Percentiles rank a stretch among this genome's conserved stretches.
Conservation (phyloP, 2,329 filamentous ascomycete genomes). For the Apiospora marii region DNA sequence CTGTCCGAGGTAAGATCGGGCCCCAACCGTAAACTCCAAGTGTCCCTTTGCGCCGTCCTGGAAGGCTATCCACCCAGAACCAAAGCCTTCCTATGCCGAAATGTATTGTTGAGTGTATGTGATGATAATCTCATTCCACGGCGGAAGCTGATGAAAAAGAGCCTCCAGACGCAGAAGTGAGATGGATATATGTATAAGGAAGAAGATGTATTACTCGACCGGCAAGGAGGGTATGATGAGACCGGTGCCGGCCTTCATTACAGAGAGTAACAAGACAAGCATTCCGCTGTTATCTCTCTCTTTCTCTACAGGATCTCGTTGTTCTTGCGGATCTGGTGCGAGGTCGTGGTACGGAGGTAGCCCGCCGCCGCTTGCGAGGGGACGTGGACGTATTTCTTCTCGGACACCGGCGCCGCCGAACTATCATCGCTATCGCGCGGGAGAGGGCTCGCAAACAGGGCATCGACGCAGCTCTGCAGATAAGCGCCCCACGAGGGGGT, state of each 20-base stretch:
- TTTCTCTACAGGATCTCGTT: slow-evolving; percentile 40
- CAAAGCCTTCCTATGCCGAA: background rate
- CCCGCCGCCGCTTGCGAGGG: slow-evolving; percentile 52
- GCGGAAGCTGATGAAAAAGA: background rate
- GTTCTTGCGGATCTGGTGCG: slow-evolving; percentile 47
- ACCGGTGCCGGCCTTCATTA: background rate
- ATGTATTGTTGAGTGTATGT: slow-evolving; percentile 34
- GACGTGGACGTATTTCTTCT: slow-evolving; percentile 34
- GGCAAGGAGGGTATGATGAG: background rate
- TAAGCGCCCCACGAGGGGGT: background rate
- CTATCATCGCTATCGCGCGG: background rate
- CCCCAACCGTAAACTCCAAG: background rate
- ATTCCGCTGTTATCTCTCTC: background rate
- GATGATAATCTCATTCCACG: background rate
- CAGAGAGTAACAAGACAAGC: background rate
- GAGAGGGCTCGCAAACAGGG: slow-evolving; percentile 2
- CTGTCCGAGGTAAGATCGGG: background rate
- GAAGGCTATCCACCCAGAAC: background rate
- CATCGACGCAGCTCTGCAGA: background rate
- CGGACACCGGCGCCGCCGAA: background rate
- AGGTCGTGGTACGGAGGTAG: slow-evolving; percentile 52
- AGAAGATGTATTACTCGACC: background rate
- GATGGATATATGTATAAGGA: background rate
- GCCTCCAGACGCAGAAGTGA: background rate
- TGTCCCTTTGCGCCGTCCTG: background rate